Conservation (phyloP, 148 eudicot species). For the Vaccinium macrocarpon region DNA sequence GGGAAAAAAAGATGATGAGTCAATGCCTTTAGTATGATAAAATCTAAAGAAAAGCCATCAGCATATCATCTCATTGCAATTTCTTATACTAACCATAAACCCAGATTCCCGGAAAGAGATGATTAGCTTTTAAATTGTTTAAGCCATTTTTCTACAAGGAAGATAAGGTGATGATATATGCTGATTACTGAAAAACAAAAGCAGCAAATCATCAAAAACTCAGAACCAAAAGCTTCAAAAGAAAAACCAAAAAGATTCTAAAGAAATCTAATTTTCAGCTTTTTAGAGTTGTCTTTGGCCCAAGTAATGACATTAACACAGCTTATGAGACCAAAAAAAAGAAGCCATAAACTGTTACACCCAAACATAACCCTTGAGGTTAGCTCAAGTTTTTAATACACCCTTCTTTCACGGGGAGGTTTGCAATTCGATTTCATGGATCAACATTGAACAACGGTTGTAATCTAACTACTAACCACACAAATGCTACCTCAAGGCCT, state of each 20-base stretch:
- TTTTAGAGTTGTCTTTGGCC: not conserved
- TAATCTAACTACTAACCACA: conserved; percentile 25
- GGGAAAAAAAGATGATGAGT: not conserved
- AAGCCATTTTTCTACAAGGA: conserved; percentile 25
- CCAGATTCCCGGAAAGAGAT: conserved; percentile 26
- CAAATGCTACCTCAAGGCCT: too few relatives aligned
- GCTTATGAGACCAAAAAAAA: not conserved
- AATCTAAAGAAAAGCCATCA: conserved; percentile 19
- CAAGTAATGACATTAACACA: not conserved
- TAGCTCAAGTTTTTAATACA: not conserved
- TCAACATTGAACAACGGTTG: conserved; percentile 1
- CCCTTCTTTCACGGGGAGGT: not conserved
- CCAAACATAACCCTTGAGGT: not conserved
- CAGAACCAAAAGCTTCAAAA: not conserved
- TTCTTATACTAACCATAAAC: conserved; percentile 15
- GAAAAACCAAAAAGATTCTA: not conserved
- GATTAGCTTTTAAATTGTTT: conserved; percentile 30
- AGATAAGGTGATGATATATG: conserved; percentile 28
- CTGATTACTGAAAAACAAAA: not conserved
- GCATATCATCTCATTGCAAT: conserved; percentile 25
- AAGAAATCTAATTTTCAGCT: not conserved
- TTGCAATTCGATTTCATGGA: not conserved
- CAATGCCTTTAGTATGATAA: not conserved
- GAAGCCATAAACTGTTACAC: not conserved
- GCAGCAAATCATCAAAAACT: not conserved